Base-by-base conservation (phyloP, 306 rosid genomes). In the Lithocarpus polystachyus region DNA sequence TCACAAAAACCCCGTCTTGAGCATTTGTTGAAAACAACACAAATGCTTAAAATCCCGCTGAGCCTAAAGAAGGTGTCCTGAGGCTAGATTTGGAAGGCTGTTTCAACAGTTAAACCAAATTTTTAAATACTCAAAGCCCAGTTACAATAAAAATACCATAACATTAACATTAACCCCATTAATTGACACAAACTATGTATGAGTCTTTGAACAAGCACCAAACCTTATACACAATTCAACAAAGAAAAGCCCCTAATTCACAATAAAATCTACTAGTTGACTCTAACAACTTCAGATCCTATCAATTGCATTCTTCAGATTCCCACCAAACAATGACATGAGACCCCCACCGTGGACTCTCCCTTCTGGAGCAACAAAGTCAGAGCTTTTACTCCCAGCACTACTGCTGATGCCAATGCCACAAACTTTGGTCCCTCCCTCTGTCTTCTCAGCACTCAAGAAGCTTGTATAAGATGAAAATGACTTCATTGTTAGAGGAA, bases 291-390 rank as follows among this genome's bases (percentile, higher is more conserved):
- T 72, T 85, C 85, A 91, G n/a, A 86, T 72, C 23, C 88, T 84
- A 64, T 87, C 93, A 45, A 88, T 80, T 57, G 93, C 91, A 68
- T 91, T 93, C 71, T 84, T 87, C 75, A 91, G 87, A 81, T 89
- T 92, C 52, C 98, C 98, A 35, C 98, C 93, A 33, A 93, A 89
- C 74, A 72, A 76, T 54, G 84, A 75, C 98, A 93, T 90, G 81
- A 93, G 97, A 74, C 90, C 93, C 5, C 98, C 98, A 13, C 97
- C 97, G 4, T 93, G 98, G 53, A 93, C 98, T 84, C 95, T 87
- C 48, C 94, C 98, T 74, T 93, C 98, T 0, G 98, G 98, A 78
- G 89, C 81, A 56, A 68, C 74, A 20, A 91, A 93, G 52, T 86
- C 79, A 2, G 75, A 52, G 77, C 88, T 82, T 72, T 80, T 87